A percentile compares a stretch with the other conserved stretches of the same genome.
Evolutionary conservation across 164 flowering plant genomes (phyloP).

Genomic region (Chimonanthus praecox): DNA sequence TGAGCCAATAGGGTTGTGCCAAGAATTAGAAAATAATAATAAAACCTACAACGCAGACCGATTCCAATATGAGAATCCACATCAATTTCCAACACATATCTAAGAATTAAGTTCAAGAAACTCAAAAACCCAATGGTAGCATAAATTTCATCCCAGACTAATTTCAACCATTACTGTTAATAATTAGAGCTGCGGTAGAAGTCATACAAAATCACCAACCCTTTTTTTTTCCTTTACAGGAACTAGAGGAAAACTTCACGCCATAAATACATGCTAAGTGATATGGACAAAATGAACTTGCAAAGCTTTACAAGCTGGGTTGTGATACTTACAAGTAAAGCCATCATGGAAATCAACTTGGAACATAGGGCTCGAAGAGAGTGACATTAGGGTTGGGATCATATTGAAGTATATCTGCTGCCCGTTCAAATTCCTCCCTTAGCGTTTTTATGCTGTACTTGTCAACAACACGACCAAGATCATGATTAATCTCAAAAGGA

Average conservation of each 20-base stretch:
- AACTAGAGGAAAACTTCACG: not conserved
- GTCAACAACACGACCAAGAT: conserved; percentile 94
- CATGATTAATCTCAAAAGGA: conserved; percentile 81
- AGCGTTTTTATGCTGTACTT: conserved; percentile 66
- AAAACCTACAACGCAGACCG: too few species aligned
- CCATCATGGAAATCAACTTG: not conserved
- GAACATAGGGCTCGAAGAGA: conserved; percentile 32
- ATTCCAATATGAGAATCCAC: too few species aligned
- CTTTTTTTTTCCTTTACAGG: conserved; percentile 5
- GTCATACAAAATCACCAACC: not conserved
- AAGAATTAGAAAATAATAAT: too few species aligned
- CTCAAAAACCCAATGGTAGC: too few species aligned
- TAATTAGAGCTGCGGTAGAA: not conserved
- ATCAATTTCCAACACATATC: too few species aligned
- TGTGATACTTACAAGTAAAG: not conserved
- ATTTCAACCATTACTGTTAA: not conserved
- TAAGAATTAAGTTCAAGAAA: too few species aligned
- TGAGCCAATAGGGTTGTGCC: too few species aligned
- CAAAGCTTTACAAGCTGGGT: conserved; percentile 9
- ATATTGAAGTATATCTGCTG: conserved; percentile 71
- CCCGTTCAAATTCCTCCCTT: conserved; percentile 88
- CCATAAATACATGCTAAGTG: conserved; percentile 3
- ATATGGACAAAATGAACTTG: not conserved
- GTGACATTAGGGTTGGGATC: conserved; percentile 57
- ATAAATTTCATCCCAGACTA: not conserved